Evolutionary conservation across 140 eudicot species (phyloP), one percentile per base, ranked within the genome.

Genomic region (Bidens hawaiensis): DNA sequence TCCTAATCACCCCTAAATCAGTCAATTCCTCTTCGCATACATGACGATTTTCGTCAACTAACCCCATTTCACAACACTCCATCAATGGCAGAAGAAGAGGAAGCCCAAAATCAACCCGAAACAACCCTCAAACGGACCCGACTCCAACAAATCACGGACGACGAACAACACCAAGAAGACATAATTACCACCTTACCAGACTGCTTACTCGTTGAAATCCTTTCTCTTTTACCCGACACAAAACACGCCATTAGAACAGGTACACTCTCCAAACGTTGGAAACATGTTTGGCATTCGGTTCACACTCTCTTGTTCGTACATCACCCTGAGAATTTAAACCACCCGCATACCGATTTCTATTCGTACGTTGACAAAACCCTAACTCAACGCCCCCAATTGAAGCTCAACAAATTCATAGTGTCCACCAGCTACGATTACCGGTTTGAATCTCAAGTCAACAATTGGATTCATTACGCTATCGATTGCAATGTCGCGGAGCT

Each of bases 231-330:
- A 12, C 64, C 64, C 3, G 18, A 18, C 15, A 71, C 64, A 62
- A 71, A 71, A 36, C 4, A 11, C 12, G 65, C 58, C 53, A 19
- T 71, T 40, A 52, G 12, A 71, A 71, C 71, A 14, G 26, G 65
- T 14, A 13, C 27, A 14, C 71, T 71, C 5, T 62, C 70, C 23
- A 71, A 71, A 41, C 59, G 65, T 13, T 71, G 76, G 76, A 42
- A 41, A 26, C 13, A 52, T 21, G 21, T 72, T 0, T 72, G 77
- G 77, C 41, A 66, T 22, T 16, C 24, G 0, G 45, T 72, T 64
- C 25, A 16, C 46, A 30, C n/a, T 24, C 77, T 72, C 10, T 31
- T 64, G 10, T 54, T 64, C 24, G 4, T 18, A 41, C 46, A 56
- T 18, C 15, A n/a, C n/a, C n/a, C n/a, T n/a, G n/a, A n/a, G n/a